phyloP scores from a whole-genome alignment of 371 early-diverging fungal genomes.

The Choanephora cucurbitarum region DNA sequence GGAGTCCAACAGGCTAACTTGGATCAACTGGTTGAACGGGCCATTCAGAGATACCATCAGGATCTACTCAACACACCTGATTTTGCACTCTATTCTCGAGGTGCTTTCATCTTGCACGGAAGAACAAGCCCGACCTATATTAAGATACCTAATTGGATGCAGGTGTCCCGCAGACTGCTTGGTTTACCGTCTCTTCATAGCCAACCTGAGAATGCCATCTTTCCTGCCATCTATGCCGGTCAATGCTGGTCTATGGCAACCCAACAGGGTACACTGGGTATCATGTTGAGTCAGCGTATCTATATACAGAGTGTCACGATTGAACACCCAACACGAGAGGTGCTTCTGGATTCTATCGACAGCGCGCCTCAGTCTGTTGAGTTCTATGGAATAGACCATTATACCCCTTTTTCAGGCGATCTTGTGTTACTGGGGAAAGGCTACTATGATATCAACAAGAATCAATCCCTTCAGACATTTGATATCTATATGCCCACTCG shows the following conservation, averaged over 20 bases:
- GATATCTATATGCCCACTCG: slow-evolving; percentile 23
- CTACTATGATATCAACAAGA: slow-evolving; percentile 25
- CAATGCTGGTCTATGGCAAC: slow-evolving; percentile 23
- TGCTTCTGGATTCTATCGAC: background rate
- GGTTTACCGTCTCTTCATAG: background rate
- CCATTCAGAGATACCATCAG: slow-evolving; percentile 47
- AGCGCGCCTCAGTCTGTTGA: slow-evolving; percentile 9
- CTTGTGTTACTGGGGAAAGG: slow-evolving; percentile 10
- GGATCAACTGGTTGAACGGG: slow-evolving; percentile 35
- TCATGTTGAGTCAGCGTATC: slow-evolving; percentile 7
- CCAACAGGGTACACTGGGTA: slow-evolving; percentile 8
- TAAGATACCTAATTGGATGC: slow-evolving; percentile 2
- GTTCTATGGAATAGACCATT: slow-evolving; percentile 4
- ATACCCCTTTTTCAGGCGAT: background rate
- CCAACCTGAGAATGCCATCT: slow-evolving; percentile 3
- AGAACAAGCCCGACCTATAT: slow-evolving; percentile 43
- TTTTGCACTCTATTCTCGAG: slow-evolving; percentile 69
- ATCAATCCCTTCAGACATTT: slow-evolving; percentile 42
- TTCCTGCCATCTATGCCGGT: slow-evolving; percentile 9
- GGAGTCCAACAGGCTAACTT: background rate
- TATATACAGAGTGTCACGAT: slow-evolving; percentile 5
- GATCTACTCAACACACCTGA: slow-evolving; percentile 65
- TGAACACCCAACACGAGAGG: slow-evolving; percentile 6
- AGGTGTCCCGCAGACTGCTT: background rate
- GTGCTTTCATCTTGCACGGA: slow-evolving; percentile 60